Conservation (phyloP, 2,329 filamentous ascomycete genomes). For the Diaporthe citrichinensis region DNA sequence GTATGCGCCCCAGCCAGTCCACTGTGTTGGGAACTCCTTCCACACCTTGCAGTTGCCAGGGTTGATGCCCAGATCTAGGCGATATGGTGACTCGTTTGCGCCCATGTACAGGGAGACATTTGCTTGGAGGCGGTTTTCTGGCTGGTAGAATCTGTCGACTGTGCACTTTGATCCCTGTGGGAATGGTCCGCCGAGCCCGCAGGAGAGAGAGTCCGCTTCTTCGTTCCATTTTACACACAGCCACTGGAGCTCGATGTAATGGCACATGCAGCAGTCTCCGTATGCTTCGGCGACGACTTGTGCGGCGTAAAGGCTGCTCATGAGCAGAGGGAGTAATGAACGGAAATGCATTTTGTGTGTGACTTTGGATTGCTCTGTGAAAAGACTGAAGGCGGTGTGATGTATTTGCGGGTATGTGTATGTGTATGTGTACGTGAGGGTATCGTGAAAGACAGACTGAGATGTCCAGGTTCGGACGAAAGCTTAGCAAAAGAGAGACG, state of each 20-base stretch:
- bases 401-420: neutral
- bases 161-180: constrained; percentile 12
- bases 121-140: constrained; percentile 14
- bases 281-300: constrained; percentile 5
- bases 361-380: neutral
- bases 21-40: constrained; percentile 19
- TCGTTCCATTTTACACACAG: constrained; percentile 28
- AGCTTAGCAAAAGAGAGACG: constrained; percentile 20
- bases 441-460: constrained; percentile 21
- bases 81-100: constrained; percentile 4
- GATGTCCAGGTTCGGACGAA: neutral
- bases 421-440: neutral
- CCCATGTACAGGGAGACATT: constrained; percentile 8
- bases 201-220: constrained; percentile 1
- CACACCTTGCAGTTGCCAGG: constrained; percentile 17
- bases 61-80: constrained; percentile 6
- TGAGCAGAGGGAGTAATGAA: constrained; percentile 8
- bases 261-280: constrained; percentile 15
- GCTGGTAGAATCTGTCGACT: constrained; percentile 23
- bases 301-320: constrained; percentile 1
- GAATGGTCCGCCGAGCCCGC: constrained; percentile 9
- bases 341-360: constrained; percentile 14
- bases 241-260: constrained; percentile 14
- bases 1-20: constrained; percentile 22
- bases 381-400: neutral